Evolutionary conservation across 306 rosid species (phyloP).

Genomic region (Pterocarpus santalinus): DNA sequence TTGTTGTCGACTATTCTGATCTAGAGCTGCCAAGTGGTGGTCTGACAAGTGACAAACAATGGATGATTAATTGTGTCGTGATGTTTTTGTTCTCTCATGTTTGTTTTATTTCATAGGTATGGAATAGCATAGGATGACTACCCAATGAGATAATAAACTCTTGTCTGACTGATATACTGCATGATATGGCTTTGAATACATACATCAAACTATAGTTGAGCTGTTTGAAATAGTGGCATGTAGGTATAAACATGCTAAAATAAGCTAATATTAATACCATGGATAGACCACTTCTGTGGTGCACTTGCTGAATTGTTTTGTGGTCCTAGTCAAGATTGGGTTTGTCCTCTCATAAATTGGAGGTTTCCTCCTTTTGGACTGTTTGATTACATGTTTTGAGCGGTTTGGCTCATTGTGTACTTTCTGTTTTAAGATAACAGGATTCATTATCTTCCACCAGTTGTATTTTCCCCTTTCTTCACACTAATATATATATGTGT

Average conservation of each 20-base stretch:
- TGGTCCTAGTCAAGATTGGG: constrained; percentile 14
- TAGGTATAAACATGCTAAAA: constrained; percentile 14
- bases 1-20: background rate
- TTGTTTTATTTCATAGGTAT: constrained; percentile 3
- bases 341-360: constrained; percentile 24
- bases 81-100: constrained; percentile 10
- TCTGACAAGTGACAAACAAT: background rate
- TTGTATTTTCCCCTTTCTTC: constrained; percentile 11
- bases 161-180: background rate
- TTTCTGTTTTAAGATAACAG: constrained; percentile 22
- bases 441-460: constrained; percentile 19
- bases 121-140: constrained; percentile 9
- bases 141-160: constrained; percentile 7
- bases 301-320: constrained; percentile 26
- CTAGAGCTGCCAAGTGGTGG: constrained; percentile 10
- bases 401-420: constrained; percentile 10
- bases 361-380: background rate
- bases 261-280: constrained; percentile 33
- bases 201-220: constrained; percentile 26
- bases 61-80: constrained; percentile 35
- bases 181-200: background rate
- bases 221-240: background rate
- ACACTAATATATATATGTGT: too few relatives aligned
- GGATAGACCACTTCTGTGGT: background rate
- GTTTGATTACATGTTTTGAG: background rate